A percentile compares a stretch with the other conserved stretches of the same genome.
Conservation (phyloP, 805 yeast genomes). For the Candida glaebosa region DNA sequence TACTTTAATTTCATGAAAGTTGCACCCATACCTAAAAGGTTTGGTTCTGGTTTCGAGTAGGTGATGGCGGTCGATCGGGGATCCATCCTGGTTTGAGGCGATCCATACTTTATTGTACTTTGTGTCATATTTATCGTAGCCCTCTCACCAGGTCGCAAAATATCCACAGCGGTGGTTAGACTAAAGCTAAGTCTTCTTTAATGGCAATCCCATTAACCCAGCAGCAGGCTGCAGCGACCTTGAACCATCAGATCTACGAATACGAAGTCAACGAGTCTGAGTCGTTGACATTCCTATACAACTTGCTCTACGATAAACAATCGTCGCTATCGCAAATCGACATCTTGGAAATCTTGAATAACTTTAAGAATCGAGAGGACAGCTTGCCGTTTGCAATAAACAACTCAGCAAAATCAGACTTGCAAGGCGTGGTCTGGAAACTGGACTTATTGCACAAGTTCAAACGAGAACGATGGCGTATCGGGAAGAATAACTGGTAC, state of each 20-base stretch:
- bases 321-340: conserved; percentile 33
- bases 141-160: too few relatives aligned
- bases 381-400: conserved; percentile 26
- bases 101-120: too few relatives aligned
- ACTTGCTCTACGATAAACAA: conserved; percentile 34
- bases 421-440: conserved; percentile 39
- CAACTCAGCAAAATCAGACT: conserved; percentile 15
- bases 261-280: conserved; percentile 40
- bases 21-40: too few relatives aligned
- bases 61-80: too few relatives aligned
- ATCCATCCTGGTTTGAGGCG: too few relatives aligned
- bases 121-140: too few relatives aligned
- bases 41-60: too few relatives aligned
- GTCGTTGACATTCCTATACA: conserved; percentile 37
- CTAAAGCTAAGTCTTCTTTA: too few relatives aligned
- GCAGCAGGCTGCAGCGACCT: conserved; percentile 1
- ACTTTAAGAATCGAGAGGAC: conserved; percentile 34
- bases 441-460: conserved; percentile 29
- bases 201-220: conserved; percentile 4
- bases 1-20: too few relatives aligned
- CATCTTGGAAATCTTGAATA: conserved; percentile 31
- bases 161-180: too few relatives aligned
- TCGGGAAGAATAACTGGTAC: conserved; percentile 37
- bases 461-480: conserved; percentile 28
- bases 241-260: conserved; percentile 13